Evolutionary conservation across 2,329 filamentous ascomycete species (phyloP).

Genomic region (Paracorniculantispora psalliotae): DNA sequence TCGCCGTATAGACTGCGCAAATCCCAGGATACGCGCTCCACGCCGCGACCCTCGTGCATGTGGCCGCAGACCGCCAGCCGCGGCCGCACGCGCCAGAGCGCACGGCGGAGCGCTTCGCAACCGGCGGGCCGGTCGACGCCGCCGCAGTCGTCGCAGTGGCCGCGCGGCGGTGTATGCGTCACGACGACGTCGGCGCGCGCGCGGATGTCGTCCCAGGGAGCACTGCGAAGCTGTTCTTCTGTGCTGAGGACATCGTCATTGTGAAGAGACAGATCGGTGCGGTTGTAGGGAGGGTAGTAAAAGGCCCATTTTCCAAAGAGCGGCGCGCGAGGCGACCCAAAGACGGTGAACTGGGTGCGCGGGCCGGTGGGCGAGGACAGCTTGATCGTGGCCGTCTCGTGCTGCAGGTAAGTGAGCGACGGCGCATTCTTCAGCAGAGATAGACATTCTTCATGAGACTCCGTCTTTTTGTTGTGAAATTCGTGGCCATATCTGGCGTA

Average conservation of each 20-base stretch:
- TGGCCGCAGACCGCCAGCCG: conserved; percentile 66
- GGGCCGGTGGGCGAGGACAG: conserved; percentile 52
- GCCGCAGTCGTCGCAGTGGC: conserved; percentile 50
- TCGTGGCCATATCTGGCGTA: conserved; percentile 47
- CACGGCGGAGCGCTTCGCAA: conserved; percentile 54
- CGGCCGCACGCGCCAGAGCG: conserved; percentile 58
- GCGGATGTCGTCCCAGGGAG: conserved; percentile 59
- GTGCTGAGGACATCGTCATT: conserved; percentile 9
- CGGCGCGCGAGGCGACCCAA: conserved; percentile 66
- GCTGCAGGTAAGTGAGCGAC: conserved; percentile 60
- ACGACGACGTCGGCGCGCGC: conserved; percentile 60
- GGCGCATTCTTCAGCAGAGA: conserved; percentile 48
- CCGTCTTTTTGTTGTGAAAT: conserved; percentile 52
- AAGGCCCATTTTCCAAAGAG: conserved; percentile 60
- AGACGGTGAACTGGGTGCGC: conserved; percentile 58
- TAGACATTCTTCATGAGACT: conserved; percentile 50
- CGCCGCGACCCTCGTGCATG: conserved; percentile 64
- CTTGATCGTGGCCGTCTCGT: conserved; percentile 49
- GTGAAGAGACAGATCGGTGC: conserved; percentile 1
- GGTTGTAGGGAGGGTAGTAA: conserved; percentile 43
- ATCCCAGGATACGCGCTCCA: conserved; percentile 58
- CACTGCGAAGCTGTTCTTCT: conserved; percentile 22
- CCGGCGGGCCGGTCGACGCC: conserved; percentile 41
- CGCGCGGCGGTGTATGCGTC: conserved; percentile 63
- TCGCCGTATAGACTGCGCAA: conserved; percentile 31